Evolutionary conservation across 768 basidiomycete genomes (phyloP).

Genomic region (Harrya chromipes): DNA sequence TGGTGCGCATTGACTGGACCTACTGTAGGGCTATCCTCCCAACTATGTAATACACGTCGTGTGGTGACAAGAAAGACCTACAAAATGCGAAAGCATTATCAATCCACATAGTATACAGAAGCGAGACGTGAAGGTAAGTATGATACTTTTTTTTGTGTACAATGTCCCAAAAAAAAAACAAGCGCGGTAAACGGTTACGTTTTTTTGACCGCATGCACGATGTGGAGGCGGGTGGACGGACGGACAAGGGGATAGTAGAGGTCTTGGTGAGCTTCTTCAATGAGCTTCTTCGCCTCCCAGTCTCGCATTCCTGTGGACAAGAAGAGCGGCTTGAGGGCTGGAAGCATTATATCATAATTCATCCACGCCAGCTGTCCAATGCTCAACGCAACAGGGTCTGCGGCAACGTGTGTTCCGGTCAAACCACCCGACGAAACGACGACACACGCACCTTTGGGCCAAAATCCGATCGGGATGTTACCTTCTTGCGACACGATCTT

Average conservation of each 20-base stretch:
- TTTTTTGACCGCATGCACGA: conserved; percentile 51
- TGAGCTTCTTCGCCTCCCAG: conserved; percentile 51
- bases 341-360: conserved; percentile 64
- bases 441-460: conserved; percentile 51
- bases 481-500: conserved; percentile 53
- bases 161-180: conserved; percentile 18
- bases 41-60: conserved; percentile 9
- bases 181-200: conserved; percentile 3
- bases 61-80: conserved; percentile 25
- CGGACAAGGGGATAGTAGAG: conserved; percentile 57
- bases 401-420: conserved; percentile 9
- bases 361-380: conserved; percentile 74
- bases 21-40: background rate
- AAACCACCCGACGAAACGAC: conserved; percentile 6
- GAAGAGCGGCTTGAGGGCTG: conserved; percentile 60
- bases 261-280: conserved; percentile 62
- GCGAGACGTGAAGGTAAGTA: conserved; percentile 13
- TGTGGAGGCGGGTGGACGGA: conserved; percentile 52
- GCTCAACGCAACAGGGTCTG: conserved; percentile 58
- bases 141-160: conserved; percentile 29
- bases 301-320: conserved; percentile 51
- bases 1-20: background rate
- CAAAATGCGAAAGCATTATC: conserved; percentile 87
- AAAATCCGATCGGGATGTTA: conserved; percentile 66
- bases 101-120: conserved; percentile 43